phyloP scores from a whole-genome alignment of 2,329 filamentous ascomycete genomes.

The Aspergillus texensis region DNA sequence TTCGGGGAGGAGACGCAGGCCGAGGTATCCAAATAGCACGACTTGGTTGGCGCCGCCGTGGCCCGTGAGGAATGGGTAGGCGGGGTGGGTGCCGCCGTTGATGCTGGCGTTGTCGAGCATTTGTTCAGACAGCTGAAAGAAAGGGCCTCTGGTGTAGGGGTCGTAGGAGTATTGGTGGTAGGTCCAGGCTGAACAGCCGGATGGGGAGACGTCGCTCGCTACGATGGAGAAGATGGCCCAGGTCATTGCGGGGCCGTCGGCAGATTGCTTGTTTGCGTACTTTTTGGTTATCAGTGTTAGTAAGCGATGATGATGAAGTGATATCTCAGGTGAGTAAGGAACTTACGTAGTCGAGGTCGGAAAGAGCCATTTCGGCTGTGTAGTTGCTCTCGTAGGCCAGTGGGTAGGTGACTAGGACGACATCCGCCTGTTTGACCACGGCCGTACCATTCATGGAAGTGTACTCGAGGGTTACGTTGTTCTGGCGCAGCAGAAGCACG shows the following conservation, averaged over 20 bases:
- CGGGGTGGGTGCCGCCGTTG: conserved; percentile 69
- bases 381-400: conserved; percentile 60
- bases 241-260: conserved; percentile 72
- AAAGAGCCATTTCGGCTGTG: conserved; percentile 51
- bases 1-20: conserved; percentile 62
- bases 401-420: conserved; percentile 68
- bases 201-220: conserved; percentile 65
- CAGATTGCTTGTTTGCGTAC: conserved; percentile 69
- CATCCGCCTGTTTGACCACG: conserved; percentile 70
- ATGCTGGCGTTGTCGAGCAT: conserved; percentile 60
- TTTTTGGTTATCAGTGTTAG: conserved; percentile 23
- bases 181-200: conserved; percentile 69
- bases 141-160: conserved; percentile 67
- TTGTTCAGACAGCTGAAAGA: conserved; percentile 73
- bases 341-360: conserved; percentile 64
- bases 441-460: conserved; percentile 67
- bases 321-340: background rate
- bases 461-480: conserved; percentile 66
- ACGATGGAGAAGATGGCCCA: conserved; percentile 70
- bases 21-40: conserved; percentile 68
- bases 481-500: conserved; percentile 59
- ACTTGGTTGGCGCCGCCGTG: conserved; percentile 71
- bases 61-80: conserved; percentile 71
- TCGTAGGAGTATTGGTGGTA: conserved; percentile 66
- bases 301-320: background rate